Percentiles rank a stretch among this genome's conserved stretches.
phyloP scores from a whole-genome alignment of 2,329 filamentous ascomycete species.

The Plenodomus lindquistii region DNA sequence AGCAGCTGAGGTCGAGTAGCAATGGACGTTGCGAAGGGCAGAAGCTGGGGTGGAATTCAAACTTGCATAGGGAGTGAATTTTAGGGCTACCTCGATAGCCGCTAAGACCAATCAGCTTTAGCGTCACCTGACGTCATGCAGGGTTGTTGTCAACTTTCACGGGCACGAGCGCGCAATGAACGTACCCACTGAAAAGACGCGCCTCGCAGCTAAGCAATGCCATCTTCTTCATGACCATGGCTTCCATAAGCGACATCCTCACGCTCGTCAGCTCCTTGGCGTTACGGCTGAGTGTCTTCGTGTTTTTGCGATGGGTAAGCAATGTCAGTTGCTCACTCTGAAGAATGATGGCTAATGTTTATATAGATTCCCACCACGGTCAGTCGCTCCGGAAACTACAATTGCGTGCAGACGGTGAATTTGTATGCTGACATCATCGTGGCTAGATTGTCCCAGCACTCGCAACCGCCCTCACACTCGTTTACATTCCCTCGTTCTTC shows the following conservation, averaged over 20 bases:
- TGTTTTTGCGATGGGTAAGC: slow-evolving; percentile 67
- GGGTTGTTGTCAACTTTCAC: neutral
- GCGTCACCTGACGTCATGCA: neutral
- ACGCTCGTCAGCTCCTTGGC: slow-evolving; percentile 53
- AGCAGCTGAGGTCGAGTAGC: no score
- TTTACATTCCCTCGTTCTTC: slow-evolving; percentile 69
- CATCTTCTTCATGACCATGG: slow-evolving; percentile 31
- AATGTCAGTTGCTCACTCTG: neutral
- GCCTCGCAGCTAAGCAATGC: slow-evolving; percentile 10
- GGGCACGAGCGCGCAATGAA: neutral
- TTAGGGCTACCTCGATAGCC: no score
- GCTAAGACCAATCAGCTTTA: neutral
- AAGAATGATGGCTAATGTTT: slow-evolving; percentile 10
- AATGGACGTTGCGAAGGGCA: no score
- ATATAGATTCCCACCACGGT: slow-evolving; percentile 38
- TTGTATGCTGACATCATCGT: slow-evolving; percentile 10
- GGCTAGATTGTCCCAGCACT: slow-evolving; percentile 48
- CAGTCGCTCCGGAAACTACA: slow-evolving; percentile 11
- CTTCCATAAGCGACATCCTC: slow-evolving; percentile 39
- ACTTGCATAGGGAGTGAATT: no score
- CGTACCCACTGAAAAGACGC: neutral
- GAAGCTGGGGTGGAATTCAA: no score
- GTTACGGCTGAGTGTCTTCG: slow-evolving; percentile 56
- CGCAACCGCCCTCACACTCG: slow-evolving; percentile 64
- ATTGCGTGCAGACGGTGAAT: neutral